phyloP scores from a whole-genome alignment of 768 basidiomycete species.

The Lactifluus echinatus region DNA sequence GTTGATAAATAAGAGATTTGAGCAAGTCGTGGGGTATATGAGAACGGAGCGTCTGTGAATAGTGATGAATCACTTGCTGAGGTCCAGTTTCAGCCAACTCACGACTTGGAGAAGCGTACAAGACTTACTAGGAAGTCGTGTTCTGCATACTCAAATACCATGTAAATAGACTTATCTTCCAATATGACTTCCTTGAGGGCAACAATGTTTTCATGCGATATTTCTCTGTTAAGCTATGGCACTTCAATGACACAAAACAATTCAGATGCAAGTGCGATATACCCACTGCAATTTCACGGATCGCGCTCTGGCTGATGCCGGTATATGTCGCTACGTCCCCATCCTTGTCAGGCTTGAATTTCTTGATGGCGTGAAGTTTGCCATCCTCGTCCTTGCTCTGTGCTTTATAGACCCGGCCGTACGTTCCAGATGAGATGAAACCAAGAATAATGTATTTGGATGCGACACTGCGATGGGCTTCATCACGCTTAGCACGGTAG shows the following conservation, averaged over 20 bases:
- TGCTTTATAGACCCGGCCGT: conserved; percentile 98
- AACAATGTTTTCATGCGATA: conserved; percentile 85
- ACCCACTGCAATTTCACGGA: conserved; percentile 89
- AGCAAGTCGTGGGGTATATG: conserved; percentile 71
- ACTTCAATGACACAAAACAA: conserved; percentile 14
- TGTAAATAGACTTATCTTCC: conserved; percentile 97
- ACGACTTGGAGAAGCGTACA: not conserved
- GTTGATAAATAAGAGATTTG: conserved; percentile 90
- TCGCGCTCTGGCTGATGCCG: conserved; percentile 95
- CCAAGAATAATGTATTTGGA: conserved; percentile 89
- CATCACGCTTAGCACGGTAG: conserved; percentile 75
- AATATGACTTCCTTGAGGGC: conserved; percentile 90
- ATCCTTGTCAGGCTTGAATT: conserved; percentile 99
- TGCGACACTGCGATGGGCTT: conserved; percentile 52
- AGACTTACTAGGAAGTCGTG: conserved; percentile 87
- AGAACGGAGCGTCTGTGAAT: conserved; percentile 80
- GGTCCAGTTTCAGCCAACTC: not conserved
- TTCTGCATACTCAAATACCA: conserved; percentile 99
- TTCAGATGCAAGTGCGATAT: not conserved
- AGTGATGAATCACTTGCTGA: conserved; percentile 98
- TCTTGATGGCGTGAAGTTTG: conserved; percentile 90
- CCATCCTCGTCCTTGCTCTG: conserved; percentile 63
- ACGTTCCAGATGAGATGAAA: conserved; percentile 97
- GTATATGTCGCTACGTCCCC: conserved; percentile 94
- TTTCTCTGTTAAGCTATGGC: conserved; percentile 75